Conservation (phyloP, 192 early-diverging fungal genomes). For the Podila horticola region DNA sequence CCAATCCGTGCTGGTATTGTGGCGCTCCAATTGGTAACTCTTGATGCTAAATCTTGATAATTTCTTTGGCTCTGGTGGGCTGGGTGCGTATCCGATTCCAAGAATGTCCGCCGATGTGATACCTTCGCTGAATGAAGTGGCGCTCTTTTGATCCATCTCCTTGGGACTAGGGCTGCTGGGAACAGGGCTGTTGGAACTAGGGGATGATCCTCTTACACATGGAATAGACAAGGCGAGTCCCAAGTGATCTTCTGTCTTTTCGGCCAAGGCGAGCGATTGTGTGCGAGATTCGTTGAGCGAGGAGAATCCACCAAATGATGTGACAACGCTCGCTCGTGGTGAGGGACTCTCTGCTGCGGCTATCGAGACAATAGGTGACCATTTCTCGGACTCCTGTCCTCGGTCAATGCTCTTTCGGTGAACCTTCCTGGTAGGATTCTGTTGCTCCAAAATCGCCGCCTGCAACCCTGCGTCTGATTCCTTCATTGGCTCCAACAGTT, state of each 20-base stretch:
- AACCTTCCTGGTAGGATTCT: neutral
- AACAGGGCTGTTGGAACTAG: neutral
- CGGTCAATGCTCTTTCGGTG: neutral
- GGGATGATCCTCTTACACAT: neutral
- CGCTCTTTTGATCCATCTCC: neutral
- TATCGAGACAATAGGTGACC: too few relatives aligned
- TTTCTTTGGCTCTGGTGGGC: slow-evolving; percentile 3
- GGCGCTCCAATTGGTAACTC: neutral
- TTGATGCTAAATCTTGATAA: slow-evolving; percentile 5
- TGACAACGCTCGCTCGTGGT: neutral
- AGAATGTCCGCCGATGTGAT: slow-evolving; percentile 6
- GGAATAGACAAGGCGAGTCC: neutral
- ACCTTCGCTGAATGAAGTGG: neutral
- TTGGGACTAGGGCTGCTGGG: neutral
- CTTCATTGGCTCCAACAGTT: neutral
- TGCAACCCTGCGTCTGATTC: neutral
- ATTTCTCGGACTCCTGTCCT: neutral
- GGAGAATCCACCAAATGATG: slow-evolving; percentile 2
- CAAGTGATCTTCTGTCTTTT: slow-evolving; percentile 6
- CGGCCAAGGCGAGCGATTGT: neutral
- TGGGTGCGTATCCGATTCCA: neutral
- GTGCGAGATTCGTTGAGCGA: neutral
- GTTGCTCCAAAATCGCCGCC: neutral
- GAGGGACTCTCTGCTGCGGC: neutral
- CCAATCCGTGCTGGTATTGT: slow-evolving; percentile 1